Base-by-base conservation (phyloP, 2,329 filamentous ascomycete genomes). In the Xylariomycetidae sp. region DNA sequence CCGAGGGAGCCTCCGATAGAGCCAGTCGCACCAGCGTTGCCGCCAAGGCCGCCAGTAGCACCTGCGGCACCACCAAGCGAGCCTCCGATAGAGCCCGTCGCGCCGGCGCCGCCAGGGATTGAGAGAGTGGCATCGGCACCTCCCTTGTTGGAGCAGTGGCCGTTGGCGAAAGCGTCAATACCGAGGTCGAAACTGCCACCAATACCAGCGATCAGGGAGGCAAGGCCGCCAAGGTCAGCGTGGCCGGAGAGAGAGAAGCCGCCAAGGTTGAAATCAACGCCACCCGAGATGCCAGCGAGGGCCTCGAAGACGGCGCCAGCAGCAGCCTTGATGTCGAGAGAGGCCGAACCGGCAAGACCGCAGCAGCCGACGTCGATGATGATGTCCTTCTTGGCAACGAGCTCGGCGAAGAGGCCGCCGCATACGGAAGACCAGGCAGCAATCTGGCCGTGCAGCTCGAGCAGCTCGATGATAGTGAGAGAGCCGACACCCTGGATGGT, bases 161-260 rank as follows among this genome's bases (percentile, higher is more conserved):
- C 31, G 24, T 14, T 16, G 13, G 19, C 26, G 23, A 25, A 34
- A 12, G 24, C 31, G n/a, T 16, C 22, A 19, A 35, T 19, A 16
- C 31, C 24, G 12, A 26, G 12, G 12, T 31, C 24, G 18, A 35
- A 15, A 25, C 12, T 49, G 10, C 42, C 40, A 32, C 48, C 42
- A 25, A 60, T 59, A 12, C 48, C 55, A 24, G 50, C 48, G 29
- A 50, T 43, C 8, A 59, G 28, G 14, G 47, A 40, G 23, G 50
- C 30, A 32, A 55, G 47, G 46, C 48, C 54, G 32, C 32, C 33
- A 19, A 59, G 44, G 41, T 58, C 42, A 37, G 56, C 32, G 34
- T 31, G 48, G 29, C 46, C 52, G 19, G 12, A 10, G 5, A 59
- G 45, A 18, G 16, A 18, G 27, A 38, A 33, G 29, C 19, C 25